Evolutionary conservation across 1,284 basidiomycete genomes (phyloP).

Genomic region (Sporisorium sorghi): DNA sequence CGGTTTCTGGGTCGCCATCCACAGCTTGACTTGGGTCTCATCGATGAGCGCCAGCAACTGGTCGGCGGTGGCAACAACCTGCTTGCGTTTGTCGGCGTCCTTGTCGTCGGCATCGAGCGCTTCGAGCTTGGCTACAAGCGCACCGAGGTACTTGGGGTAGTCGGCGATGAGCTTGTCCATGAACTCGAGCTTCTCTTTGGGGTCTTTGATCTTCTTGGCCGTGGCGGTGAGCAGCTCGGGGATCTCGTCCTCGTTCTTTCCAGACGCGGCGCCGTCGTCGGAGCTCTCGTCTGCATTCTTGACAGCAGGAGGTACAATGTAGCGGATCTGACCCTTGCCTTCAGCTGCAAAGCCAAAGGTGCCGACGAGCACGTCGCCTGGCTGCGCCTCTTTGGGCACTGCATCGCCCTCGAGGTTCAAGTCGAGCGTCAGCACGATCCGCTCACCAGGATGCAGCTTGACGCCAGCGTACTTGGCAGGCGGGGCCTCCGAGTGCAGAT

Average conservation of each 20-base stretch:
- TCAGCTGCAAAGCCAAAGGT: constrained; percentile 59
- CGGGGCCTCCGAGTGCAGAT: constrained; percentile 53
- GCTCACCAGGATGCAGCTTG: constrained; percentile 67
- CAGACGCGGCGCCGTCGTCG: constrained; percentile 17
- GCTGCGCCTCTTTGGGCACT: constrained; percentile 65
- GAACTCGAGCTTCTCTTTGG: constrained; percentile 62
- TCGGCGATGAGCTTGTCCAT: constrained; percentile 62
- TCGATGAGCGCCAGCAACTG: constrained; percentile 57
- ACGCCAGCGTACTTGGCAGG: constrained; percentile 58
- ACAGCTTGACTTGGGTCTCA: constrained; percentile 61
- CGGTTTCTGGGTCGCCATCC: constrained; percentile 59
- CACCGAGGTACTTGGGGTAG: constrained; percentile 64
- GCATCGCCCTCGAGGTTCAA: constrained; percentile 65
- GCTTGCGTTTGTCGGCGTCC: constrained; percentile 37
- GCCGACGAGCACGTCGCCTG: constrained; percentile 68
- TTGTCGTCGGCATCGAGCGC: constrained; percentile 47
- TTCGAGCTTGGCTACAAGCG: constrained; percentile 64
- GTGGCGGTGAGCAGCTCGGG: constrained; percentile 65
- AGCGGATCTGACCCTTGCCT: constrained; percentile 58
- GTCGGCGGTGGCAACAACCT: constrained; percentile 57
- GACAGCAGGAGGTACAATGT: constrained; percentile 66
- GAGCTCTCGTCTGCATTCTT: constrained; percentile 47
- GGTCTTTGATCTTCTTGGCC: constrained; percentile 65
- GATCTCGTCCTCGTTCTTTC: constrained; percentile 59
- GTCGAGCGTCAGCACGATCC: constrained; percentile 61